Conservation (phyloP, 2,329 filamentous ascomycete genomes). For the Xylariales sp. region DNA sequence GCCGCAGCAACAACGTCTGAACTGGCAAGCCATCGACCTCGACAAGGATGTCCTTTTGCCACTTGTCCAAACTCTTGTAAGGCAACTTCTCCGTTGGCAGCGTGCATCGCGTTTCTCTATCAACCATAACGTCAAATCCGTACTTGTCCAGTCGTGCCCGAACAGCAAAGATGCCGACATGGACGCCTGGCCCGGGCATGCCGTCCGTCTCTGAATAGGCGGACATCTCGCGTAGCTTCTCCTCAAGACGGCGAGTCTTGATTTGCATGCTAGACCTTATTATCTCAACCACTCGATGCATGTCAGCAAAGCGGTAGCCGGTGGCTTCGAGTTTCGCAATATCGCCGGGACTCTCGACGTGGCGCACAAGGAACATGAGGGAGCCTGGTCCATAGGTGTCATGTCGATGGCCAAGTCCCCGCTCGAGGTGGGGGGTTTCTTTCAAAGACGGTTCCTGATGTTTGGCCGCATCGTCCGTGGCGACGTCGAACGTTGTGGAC, state of each 20-base stretch:
- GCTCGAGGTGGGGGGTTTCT: not conserved
- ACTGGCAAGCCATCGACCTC: not conserved
- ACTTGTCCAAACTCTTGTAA: not conserved
- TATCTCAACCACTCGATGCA: not conserved
- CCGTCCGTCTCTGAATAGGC: not conserved
- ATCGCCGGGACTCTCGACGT: not conserved
- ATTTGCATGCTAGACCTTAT: constrained; percentile 1
- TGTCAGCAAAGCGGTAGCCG: constrained; percentile 2
- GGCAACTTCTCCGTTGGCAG: not conserved
- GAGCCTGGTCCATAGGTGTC: constrained; percentile 1
- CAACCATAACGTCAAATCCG: constrained; percentile 1
- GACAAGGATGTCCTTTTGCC: constrained; percentile 3
- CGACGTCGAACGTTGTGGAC: not conserved
- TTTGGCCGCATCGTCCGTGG: not conserved
- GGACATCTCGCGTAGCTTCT: constrained; percentile 1
- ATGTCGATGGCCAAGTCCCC: not conserved
- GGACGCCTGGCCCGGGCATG: not conserved
- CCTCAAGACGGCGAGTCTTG: not conserved
- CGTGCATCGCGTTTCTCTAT: not conserved
- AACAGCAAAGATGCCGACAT: not conserved
- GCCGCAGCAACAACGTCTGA: not conserved
- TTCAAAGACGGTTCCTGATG: not conserved
- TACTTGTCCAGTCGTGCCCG: constrained; percentile 1
- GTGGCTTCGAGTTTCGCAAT: not conserved
- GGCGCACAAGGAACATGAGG: constrained; percentile 4